A percentile compares a stretch with the other conserved stretches of the same genome.
These are phyloP conservation scores for Phalaenopsis equestris DNA, from an alignment of 106 monocot species.

Conservation along the genomic window DNA sequence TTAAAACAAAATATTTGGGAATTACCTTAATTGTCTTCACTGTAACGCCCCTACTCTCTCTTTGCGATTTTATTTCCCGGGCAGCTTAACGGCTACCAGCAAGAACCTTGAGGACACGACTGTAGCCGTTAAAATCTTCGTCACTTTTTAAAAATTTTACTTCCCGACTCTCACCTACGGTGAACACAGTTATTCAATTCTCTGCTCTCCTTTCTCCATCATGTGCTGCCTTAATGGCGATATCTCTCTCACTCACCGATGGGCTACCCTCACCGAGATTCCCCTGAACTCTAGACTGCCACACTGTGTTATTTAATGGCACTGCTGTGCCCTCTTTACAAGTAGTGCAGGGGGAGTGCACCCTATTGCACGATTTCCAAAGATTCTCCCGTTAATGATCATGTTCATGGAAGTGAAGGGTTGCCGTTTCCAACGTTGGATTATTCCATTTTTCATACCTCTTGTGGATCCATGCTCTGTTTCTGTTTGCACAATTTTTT, in stretches of 20 bases:
- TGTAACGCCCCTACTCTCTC: too few relatives aligned
- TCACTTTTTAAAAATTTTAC: neutral
- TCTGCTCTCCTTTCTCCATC: neutral
- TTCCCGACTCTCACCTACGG: neutral
- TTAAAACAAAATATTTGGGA: too few relatives aligned
- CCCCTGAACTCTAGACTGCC: neutral
- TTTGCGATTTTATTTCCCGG: neutral
- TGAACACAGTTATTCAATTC: neutral
- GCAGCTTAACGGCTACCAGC: neutral
- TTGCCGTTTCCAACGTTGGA: constrained; percentile 3
- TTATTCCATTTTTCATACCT: constrained; percentile 1
- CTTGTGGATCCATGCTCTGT: neutral
- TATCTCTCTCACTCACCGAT: neutral
- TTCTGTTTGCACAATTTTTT: neutral
- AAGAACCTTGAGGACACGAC: neutral
- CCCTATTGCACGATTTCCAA: constrained; percentile 2
- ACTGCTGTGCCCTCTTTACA: neutral
- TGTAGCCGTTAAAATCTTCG: neutral
- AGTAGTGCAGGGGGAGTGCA: neutral
- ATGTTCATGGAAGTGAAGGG: too few relatives aligned
- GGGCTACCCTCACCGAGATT: constrained; percentile 7
- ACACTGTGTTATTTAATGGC: constrained; percentile 10
- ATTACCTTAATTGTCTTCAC: too few relatives aligned
- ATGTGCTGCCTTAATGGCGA: neutral
- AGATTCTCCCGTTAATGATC: neutral